Evolutionary conservation across 352 stramenopile genomes (phyloP).

Genomic region (Globisporangium viniferum): DNA sequence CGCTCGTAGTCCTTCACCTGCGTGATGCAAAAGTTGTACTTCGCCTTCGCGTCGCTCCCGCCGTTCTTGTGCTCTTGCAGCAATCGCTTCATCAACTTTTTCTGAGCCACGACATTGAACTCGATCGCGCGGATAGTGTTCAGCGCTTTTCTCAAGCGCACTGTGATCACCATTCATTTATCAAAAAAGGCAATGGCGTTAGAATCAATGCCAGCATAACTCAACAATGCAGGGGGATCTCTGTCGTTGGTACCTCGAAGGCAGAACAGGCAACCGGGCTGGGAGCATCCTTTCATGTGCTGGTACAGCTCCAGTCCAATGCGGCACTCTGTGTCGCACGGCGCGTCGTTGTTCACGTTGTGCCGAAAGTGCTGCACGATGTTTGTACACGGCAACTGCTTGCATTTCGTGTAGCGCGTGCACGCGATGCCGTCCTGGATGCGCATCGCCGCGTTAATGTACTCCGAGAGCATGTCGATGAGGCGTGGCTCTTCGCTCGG

Average conservation of each 20-base stretch:
- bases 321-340: constrained; percentile 25
- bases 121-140: constrained; percentile 19
- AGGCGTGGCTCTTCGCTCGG: constrained; percentile 22
- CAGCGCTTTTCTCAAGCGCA: constrained; percentile 13
- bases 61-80: constrained; percentile 13
- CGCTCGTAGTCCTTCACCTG: constrained; percentile 27
- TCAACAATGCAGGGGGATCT: not conserved
- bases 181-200: not conserved
- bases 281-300: constrained; percentile 26
- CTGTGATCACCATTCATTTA: constrained; percentile 7
- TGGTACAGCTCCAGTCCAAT: constrained; percentile 22
- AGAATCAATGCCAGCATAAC: not conserved
- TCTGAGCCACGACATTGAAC: constrained; percentile 17
- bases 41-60: constrained; percentile 8
- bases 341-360: constrained; percentile 12
- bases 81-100: constrained; percentile 18
- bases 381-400: constrained; percentile 19
- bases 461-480: constrained; percentile 32
- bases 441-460: constrained; percentile 28
- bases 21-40: constrained; percentile 20
- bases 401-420: constrained; percentile 23
- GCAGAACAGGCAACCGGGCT: constrained; percentile 27
- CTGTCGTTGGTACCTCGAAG: constrained; percentile 23
- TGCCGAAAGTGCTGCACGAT: constrained; percentile 22
- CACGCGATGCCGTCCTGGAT: constrained; percentile 33